These are phyloP conservation scores for Mycena chlorophos DNA, from an alignment of 768 basidiomycete species.

Conservation along the genomic window DNA sequence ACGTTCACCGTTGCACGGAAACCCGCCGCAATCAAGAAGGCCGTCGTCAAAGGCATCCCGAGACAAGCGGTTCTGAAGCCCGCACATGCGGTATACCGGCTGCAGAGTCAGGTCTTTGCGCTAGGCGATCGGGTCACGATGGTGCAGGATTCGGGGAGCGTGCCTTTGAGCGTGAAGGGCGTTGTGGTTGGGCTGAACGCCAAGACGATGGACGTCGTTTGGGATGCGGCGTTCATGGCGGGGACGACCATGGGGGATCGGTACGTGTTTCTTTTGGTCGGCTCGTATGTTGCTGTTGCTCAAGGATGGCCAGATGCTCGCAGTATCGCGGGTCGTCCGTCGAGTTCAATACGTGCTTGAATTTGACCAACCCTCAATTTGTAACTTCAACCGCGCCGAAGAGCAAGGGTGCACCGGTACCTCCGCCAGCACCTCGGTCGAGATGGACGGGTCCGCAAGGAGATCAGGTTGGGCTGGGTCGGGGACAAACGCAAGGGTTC, in stretches of 20 bases:
- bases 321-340: constrained; percentile 90
- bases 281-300: not conserved
- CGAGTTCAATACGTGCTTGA: constrained; percentile 84
- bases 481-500: too few species aligned
- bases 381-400: constrained; percentile 70
- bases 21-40: constrained; percentile 74
- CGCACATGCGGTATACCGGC: constrained; percentile 80
- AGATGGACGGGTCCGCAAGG: too few species aligned
- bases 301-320: constrained; percentile 90
- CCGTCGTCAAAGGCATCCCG: constrained; percentile 91
- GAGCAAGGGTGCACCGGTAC: constrained; percentile 53
- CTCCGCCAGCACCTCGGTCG: constrained; percentile 67
- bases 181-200: constrained; percentile 88
- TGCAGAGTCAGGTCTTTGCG: constrained; percentile 84
- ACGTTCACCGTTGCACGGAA: constrained; percentile 60
- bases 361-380: constrained; percentile 85
- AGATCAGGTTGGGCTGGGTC: too few species aligned
- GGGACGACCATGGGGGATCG: constrained; percentile 84
- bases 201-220: constrained; percentile 90
- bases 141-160: constrained; percentile 93
- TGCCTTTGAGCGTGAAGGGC: constrained; percentile 88
- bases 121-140: constrained; percentile 94
- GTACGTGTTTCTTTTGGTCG: constrained; percentile 37
- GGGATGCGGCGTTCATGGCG: constrained; percentile 95
- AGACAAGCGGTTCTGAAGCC: constrained; percentile 93